phyloP scores from a whole-genome alignment of 495 filamentous ascomycete species.

The Pseudomonodictys pantanalensis region DNA sequence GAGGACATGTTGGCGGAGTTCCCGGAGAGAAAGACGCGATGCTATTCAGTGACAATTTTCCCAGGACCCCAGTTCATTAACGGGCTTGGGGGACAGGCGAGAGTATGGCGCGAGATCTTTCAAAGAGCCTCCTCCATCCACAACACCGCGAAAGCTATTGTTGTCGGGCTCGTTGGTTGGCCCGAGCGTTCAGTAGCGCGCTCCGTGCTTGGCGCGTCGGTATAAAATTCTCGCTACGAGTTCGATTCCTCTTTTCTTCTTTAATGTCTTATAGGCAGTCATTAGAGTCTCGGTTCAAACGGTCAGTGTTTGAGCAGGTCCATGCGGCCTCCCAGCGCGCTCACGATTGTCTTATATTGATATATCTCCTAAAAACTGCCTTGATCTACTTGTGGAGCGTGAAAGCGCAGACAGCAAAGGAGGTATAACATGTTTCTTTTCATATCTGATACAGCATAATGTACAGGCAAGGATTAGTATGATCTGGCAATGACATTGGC shows the following conservation, averaged over 20 bases:
- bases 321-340: slow-evolving; percentile 83
- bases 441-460: too few species aligned
- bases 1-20: too few species aligned
- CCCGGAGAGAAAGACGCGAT: too few species aligned
- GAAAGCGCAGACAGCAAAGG: slow-evolving; percentile 48
- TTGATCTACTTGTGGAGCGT: slow-evolving; percentile 52
- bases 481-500: too few species aligned
- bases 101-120: too few species aligned
- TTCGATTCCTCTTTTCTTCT: slow-evolving; percentile 44
- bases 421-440: slow-evolving; percentile 35
- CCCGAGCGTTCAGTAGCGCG: slow-evolving; percentile 22
- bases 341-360: slow-evolving; percentile 96
- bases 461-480: too few species aligned
- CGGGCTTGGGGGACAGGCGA: too few species aligned
- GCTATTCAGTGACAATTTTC: too few species aligned
- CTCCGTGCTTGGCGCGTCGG: slow-evolving; percentile 55
- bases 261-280: slow-evolving; percentile 88
- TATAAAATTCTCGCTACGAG: slow-evolving; percentile 48
- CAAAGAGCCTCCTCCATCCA: too few species aligned
- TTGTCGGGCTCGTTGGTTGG: not conserved
- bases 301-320: slow-evolving; percentile 94
- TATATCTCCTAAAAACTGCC: slow-evolving; percentile 63
- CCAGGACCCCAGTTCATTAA: too few species aligned
- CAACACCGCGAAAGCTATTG: slow-evolving; percentile 23
- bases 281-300: slow-evolving; percentile 99